phyloP scores from a whole-genome alignment of 345 rosid species.

The Ceriops tagal region DNA sequence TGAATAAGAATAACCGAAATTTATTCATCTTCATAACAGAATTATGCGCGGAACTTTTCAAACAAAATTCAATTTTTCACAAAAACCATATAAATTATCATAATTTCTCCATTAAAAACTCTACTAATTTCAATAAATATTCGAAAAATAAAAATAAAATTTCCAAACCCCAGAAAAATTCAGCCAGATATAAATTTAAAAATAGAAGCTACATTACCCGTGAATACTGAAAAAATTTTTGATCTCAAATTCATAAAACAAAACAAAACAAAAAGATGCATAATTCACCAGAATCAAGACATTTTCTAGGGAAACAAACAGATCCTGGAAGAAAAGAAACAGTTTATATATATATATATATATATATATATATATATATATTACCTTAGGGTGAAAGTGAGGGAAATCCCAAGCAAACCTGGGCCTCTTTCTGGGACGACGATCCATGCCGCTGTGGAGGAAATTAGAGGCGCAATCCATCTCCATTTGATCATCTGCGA shows the following conservation, averaged over 20 bases:
- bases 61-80: not conserved
- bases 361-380: not conserved
- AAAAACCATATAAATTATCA: no score
- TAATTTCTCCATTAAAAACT: no score
- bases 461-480: slow-evolving; percentile 52
- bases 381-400: slow-evolving; percentile 46
- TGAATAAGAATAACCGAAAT: no score
- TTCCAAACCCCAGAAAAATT: no score
- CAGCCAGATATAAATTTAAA: no score
- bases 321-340: not conserved
- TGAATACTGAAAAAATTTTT: no score
- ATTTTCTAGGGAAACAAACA: slow-evolving; percentile 1
- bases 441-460: slow-evolving; percentile 50
- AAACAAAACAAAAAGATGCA: not conserved
- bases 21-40: no score
- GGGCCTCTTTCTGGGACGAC: slow-evolving; percentile 61
- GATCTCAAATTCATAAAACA: not conserved
- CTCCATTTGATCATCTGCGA: slow-evolving; percentile 28
- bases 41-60: not conserved
- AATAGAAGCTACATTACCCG: no score
- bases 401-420: slow-evolving; percentile 56
- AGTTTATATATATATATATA: not conserved
- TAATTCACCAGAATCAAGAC: not conserved
- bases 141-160: not conserved
- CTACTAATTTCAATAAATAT: no score